Evolutionary conservation across 2,329 filamentous ascomycete genomes (phyloP), one percentile per base, ranked within the genome.

Genomic region (Beauveria sp.): DNA sequence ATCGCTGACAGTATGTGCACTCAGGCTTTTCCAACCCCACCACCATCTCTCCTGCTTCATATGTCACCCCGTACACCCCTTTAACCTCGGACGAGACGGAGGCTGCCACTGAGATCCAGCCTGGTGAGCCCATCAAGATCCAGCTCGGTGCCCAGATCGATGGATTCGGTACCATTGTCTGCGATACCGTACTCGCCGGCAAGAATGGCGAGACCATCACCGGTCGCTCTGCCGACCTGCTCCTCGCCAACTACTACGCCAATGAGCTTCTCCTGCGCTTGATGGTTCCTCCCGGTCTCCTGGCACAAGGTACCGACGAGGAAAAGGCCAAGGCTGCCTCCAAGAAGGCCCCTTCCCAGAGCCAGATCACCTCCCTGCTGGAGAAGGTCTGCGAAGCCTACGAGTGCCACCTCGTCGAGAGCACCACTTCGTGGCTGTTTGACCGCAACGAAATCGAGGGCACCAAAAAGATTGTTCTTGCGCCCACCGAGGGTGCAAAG

Each of bases 141-240:
- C 95, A 99, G 79, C 86, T 99, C n/a, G 95, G 95, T 72, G 95
- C 95, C 58, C 95, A 99, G 80, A 97, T 99, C 66, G 91, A 98
- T 78, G 95, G 95, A 60, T 96, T 98, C 72, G 92, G 91, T 69
- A 90, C 93, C 68, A 97, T 99, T 73, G 90, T 97, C 69, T 97
- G 95, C 79, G 90, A 97, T 77, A 96, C 91, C 63, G 82, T 98
- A 67, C 76, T 97, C 63, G 88, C 96, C 57, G 84, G 85, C 64
- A 81, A 85, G 69, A 76, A 83, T 56, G 79, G 83, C 62, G 86
- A 85, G 66, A 81, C 83, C 68, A 78, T 96, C 68, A 85, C 86
- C 61, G 91, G 90, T 68, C 88, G 91, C 64, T 79, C 88, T 67
- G 95, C 93, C 66, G 93, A 99, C 74, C 83, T 99, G 64, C 78